A percentile compares a stretch with the other conserved stretches of the same genome.
These are phyloP conservation scores for Stereocaulon alpinum DNA, from an alignment of 495 filamentous ascomycete species.

Conservation along the genomic window DNA sequence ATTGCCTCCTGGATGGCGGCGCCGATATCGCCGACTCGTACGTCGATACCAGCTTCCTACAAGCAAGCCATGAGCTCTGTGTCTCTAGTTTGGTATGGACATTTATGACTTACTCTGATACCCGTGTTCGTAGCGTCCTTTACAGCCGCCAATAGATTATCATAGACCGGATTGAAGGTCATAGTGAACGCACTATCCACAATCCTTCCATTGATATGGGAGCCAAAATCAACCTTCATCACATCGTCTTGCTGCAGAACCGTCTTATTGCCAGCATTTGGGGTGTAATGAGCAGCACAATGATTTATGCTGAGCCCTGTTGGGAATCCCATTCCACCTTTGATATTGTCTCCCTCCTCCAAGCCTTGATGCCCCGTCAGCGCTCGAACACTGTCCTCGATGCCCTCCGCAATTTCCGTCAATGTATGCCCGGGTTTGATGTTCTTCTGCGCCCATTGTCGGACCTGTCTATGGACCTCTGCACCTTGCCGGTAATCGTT, in stretches of 20 bases:
- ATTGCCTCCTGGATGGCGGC: conserved; percentile 56
- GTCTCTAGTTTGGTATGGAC: not conserved
- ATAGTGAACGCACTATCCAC: conserved; percentile 57
- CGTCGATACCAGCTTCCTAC: conserved; percentile 51
- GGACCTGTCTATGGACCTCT: conserved; percentile 51
- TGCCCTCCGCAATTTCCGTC: conserved; percentile 49
- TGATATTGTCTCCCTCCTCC: conserved; percentile 46
- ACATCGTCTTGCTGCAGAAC: conserved; percentile 47
- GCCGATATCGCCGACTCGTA: conserved; percentile 49
- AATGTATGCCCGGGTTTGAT: conserved; percentile 48
- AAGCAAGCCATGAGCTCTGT: not conserved
- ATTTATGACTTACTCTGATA: conserved; percentile 32
- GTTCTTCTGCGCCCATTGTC: conserved; percentile 45
- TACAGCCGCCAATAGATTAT: conserved; percentile 49
- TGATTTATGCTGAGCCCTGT: conserved; percentile 52
- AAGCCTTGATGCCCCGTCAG: conserved; percentile 47
- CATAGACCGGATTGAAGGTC: conserved; percentile 50
- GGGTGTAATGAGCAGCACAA: conserved; percentile 52
- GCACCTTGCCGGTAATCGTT: conserved; percentile 51
- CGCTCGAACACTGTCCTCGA: conserved; percentile 51
- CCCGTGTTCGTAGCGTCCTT: conserved; percentile 57
- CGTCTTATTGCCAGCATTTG: conserved; percentile 52
- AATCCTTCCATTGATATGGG: conserved; percentile 55
- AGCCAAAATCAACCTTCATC: conserved; percentile 60
- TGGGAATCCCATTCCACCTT: conserved; percentile 53